Base-by-base conservation (phyloP, 352 stramenopile genomes). In the Phytophthora lateralis region DNA sequence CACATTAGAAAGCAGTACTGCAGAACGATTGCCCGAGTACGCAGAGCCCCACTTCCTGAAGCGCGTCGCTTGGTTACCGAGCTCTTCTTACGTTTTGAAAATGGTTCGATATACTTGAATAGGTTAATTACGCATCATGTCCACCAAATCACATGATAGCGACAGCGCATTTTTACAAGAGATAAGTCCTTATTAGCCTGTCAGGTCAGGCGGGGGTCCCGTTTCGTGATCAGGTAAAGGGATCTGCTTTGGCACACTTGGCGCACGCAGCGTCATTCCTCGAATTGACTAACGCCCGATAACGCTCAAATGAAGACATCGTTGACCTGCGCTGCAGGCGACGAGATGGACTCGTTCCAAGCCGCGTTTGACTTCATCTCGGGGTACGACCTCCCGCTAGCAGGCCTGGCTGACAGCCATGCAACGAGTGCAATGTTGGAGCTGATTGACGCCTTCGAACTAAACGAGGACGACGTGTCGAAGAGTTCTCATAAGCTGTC, bases 291-390 rank as follows among this genome's bases (percentile, higher is more conserved):
- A 49, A 58, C 26, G 37, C n/a, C 15, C 50, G 59, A 66, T 66
- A 24, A 66, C 59, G 35, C 27, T 20, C n/a, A 1, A 1, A 11
- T 42, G 37, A 20, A 42, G 15, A 42, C 15, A 42, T 20, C n/a
- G 3, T 51, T 60, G 53, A 21, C 30, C 9, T 51, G 52, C 38
- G 39, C 30, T 5, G 12, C 20, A 26, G 26, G 21, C 21, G 30
- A 38, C 29, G 21, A 56, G 8, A 48, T 68, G 37, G 21, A 53
- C 15, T 37, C 43, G 14, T 24, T 69, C 0, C 60, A 64, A 27
- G 54, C 21, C 20, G 44, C 60, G 20, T 38, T 60, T 17, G 60
- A 69, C 45, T 69, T 69, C 30, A 51, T 69, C 26, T 32, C 48
- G n/a, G 12, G 18, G 24, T 51, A 53, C 20, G 52, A 67, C n/a